Evolutionary conservation across 1,284 basidiomycete genomes (phyloP), one percentile per base, ranked within the genome.

Genomic region (Phenoliferia sp.): DNA sequence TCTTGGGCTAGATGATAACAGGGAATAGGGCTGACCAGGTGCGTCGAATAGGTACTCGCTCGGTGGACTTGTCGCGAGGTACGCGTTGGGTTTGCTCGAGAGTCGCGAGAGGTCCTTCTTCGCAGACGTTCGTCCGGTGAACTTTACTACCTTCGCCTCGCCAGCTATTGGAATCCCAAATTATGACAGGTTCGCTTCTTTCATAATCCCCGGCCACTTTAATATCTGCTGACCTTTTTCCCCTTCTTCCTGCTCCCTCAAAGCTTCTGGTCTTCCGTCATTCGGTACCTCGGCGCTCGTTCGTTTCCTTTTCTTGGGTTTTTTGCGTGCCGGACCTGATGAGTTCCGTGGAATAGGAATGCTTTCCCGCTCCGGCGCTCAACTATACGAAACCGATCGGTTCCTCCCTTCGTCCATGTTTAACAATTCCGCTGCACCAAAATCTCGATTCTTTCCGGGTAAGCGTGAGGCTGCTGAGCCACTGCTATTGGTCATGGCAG

Each of bases 351-450:
- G 44, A 17, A 3, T 50, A 68, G 63, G 68, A 59, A 78, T 94
- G 19, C 81, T 95, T n/a, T 90, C 89, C 3, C 82, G 92, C 58
- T 91, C 92, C 0, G 93, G 93, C 9, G 85, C 90, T 73, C 90
- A 93, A 73, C 86, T 93, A 64, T 90, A 86, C 76, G 85, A 84
- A 56, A 83, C 82, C 0, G 92, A 95, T 78, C 84, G 84, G 67
- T 94, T 89, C 64, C 65, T 75, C 26, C 68, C 65, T 19, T 56
- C 67, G 84, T 85, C 59, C 7, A 16, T 64, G 57, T 22, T 61
- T 36, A 61, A 63, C 50, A n/a, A 50, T 10, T 12, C 31, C 22
- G 9, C 7, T 5, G 28, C n/a, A 31, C 12, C 39, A 29, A 64
- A 33, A 19, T 17, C 39, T 52, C 57, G 56, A 26, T 52, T 34